A percentile compares a stretch with the other conserved stretches of the same genome.
Conservation (phyloP, 768 basidiomycete species). For the Leucocoprinus birnbaumii region DNA sequence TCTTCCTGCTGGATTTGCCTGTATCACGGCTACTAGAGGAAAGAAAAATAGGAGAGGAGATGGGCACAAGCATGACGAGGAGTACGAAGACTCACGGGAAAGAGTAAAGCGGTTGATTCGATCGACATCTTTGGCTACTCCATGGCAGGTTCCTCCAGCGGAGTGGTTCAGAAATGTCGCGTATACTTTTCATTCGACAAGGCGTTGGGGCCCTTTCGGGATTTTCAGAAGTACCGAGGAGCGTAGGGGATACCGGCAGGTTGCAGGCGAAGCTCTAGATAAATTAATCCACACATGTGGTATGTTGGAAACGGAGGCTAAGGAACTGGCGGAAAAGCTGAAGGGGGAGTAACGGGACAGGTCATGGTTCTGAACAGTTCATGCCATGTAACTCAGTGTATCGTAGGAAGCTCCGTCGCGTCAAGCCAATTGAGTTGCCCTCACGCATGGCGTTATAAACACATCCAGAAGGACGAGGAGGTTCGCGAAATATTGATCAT, state of each 20-base stretch:
- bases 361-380: too few species aligned
- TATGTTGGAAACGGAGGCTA: constrained; percentile 1
- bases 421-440: too few species aligned
- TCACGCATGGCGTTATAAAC: too few species aligned
- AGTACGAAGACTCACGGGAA: constrained; percentile 11
- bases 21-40: constrained; percentile 36
- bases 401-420: too few species aligned
- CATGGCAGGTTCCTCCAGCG: not conserved
- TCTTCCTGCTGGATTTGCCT: constrained; percentile 27
- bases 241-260: not conserved
- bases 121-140: not conserved
- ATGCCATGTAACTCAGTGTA: too few species aligned
- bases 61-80: constrained; percentile 11
- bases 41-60: constrained; percentile 10
- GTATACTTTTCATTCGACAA: too few species aligned
- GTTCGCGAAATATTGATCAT: too few species aligned
- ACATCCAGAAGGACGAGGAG: too few species aligned
- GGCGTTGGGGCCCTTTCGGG: too few species aligned
- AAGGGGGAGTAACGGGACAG: not conserved
- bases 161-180: not conserved
- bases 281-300: constrained; percentile 1
- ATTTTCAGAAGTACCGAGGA: too few species aligned
- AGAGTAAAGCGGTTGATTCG: constrained; percentile 9
- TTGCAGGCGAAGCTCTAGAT: not conserved
- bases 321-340: constrained; percentile 6